Conservation (phyloP, 495 filamentous ascomycete genomes). For the Saxophila tyrrhenica region DNA sequence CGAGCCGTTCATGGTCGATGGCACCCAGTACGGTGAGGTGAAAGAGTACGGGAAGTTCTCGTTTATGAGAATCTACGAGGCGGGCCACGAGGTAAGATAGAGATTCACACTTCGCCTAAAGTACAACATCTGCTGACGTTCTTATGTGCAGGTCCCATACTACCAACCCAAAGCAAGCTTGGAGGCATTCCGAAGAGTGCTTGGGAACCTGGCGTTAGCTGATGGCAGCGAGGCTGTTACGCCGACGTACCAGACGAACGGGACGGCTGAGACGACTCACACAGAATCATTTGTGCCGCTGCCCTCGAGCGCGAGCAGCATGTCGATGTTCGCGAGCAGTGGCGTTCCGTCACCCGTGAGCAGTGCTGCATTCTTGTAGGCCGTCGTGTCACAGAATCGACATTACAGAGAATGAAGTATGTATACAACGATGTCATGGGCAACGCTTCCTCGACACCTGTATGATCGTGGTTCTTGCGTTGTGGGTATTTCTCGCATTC, state of each 20-base stretch:
- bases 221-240: slow-evolving; percentile 31
- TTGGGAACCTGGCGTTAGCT: slow-evolving; percentile 21
- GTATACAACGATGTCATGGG: too few species aligned
- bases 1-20: slow-evolving; percentile 30
- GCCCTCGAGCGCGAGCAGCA: slow-evolving; percentile 15
- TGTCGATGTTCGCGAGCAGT: not conserved
- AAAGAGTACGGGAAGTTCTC: slow-evolving; percentile 36
- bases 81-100: slow-evolving; percentile 30
- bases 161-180: slow-evolving; percentile 35
- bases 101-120: not conserved
- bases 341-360: not conserved
- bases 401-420: too few species aligned
- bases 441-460: too few species aligned
- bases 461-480: too few species aligned
- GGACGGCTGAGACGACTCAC: slow-evolving; percentile 42
- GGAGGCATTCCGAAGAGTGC: slow-evolving; percentile 29
- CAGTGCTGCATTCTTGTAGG: not conserved
- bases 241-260: slow-evolving; percentile 35
- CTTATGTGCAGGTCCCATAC: slow-evolving; percentile 22
- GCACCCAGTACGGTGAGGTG: slow-evolving; percentile 33
- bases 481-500: too few species aligned
- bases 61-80: slow-evolving; percentile 35
- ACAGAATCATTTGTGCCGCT: slow-evolving; percentile 44
- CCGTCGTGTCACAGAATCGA: too few species aligned
- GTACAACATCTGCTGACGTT: too few species aligned